Evolutionary conservation across 305 asterid species (phyloP), one percentile per base, ranked within the genome.

Genomic region (Fraxinus baroniana): DNA sequence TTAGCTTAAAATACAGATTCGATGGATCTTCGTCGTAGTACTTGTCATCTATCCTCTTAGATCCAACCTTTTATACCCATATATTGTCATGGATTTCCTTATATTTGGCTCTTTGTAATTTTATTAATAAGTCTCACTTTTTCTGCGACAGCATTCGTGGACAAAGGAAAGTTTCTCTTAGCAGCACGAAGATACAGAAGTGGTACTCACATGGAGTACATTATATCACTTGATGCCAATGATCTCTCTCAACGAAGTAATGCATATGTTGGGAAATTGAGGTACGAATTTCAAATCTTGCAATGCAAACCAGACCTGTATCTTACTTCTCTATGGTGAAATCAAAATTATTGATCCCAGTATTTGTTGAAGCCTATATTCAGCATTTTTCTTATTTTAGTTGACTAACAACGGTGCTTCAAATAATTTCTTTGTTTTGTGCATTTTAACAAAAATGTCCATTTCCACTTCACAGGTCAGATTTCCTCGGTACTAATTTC

Each of bases 221-320:
- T 95, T 81, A 90, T 95, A 55, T 93, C 99, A 41, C 89, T 95
- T 80, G 97, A 95, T 82, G 94, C 97, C 35, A 87, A 91, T 36
- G 98, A 92, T 85, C 84, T 94, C 71, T 95, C 97, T 84, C 98
- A 90, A 88, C 95, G 93, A 87, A 93, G 97, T 87, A 93, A 92
- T 86, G 95, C 98, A 10, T 95, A 94, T 82, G 97, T 94, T 71
- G 99, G 99, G 88, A 95, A 95, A 88, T 81, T 95, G 84, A 95
- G 98, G 99, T 95, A 79, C 74, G 85, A 60, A 35, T 71, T 55
- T 62, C 68, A 70, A 28, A 44, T 84, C 78, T 84, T 44, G 71
- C 79, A 60, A 35, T 75, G 64, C 60, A 52, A 80, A 35, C 77
- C 77, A 26, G 77, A 26, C 60, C 32, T 33, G 26, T 66, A 49